Evolutionary conservation across 2,329 filamentous ascomycete species (phyloP), one percentile per base, ranked within the genome.

Genomic region (Calycina herbarum): DNA sequence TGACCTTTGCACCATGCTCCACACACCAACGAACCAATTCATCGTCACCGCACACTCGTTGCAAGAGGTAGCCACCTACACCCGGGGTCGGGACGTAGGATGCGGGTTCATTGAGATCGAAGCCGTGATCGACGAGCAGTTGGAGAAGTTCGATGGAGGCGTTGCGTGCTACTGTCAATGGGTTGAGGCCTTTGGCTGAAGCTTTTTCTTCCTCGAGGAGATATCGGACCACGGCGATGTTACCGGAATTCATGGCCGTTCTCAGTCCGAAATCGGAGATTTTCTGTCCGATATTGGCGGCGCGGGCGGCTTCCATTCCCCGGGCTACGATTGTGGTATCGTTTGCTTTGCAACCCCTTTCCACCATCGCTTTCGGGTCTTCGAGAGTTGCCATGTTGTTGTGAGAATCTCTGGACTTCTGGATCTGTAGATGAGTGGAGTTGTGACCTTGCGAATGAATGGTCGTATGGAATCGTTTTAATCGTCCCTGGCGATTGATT

Each of bases 1-100:
- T 20, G 2, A 60, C 58, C 29, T 60, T 60, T n/a, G 58, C 58
- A 45, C 58, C 58, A 48, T 60, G 58, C 17, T 60, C 58, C 7
- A 60, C n/a, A 42, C 58, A 60, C 58, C 58, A 60, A 27, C 33
- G 33, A 27, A 45, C 38, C 35, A 60, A 20, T 17, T 35, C 24
- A 8, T 60, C 58, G 11, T 60, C 58, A 3, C 17, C n/a, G 38
- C 58, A 60, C n/a, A 60, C 29, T 7, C 40, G 38, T 31, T 60
- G 58, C 15, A 60, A 60, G 11, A 60, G 20, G 38, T 48, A 48
- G 35, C 13, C 13, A 24, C 58, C 58, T 48, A 4, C 8, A 15
- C 58, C 58, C n/a, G 31, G n/a, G 35, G 1, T 2, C 13, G 17
- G 24, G 10, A n/a, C 56, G 2, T n/a, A 8, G 10, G 20, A 24